A percentile compares a stretch with the other conserved stretches of the same genome.
Evolutionary conservation across 768 basidiomycete genomes (phyloP).

Genomic region (Termitomyces bulborhizus): DNA sequence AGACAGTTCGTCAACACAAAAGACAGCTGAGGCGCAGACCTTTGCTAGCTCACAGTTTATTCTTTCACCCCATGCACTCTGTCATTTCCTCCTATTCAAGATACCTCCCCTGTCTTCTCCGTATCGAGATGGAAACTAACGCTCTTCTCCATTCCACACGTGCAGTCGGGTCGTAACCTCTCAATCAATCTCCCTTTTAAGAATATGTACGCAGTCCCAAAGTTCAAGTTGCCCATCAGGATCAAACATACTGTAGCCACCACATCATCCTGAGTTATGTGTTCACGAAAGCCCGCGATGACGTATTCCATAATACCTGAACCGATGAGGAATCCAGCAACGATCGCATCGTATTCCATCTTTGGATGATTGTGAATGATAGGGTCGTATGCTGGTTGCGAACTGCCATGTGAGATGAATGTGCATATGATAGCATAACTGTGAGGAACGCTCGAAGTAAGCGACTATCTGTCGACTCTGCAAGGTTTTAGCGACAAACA

Average conservation of each 20-base stretch:
- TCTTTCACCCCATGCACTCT: background rate
- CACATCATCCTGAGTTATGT: background rate
- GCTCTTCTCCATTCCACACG: background rate
- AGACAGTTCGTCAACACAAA: background rate
- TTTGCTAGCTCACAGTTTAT: background rate
- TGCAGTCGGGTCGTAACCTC: background rate
- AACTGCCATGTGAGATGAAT: background rate
- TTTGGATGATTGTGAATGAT: background rate
- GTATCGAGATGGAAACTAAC: background rate
- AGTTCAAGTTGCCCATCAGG: conserved; percentile 3
- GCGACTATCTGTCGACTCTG: background rate
- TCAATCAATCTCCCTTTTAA: conserved; percentile 7
- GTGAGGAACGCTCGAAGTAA: background rate
- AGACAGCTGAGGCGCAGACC: background rate
- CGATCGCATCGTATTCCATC: conserved; percentile 6
- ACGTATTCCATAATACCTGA: conserved; percentile 11
- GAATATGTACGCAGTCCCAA: conserved; percentile 11
- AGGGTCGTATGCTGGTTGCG: background rate
- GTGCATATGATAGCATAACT: conserved; percentile 12
- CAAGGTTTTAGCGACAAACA: conserved; percentile 1
- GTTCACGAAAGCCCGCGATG: conserved; percentile 5
- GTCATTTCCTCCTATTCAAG: background rate
- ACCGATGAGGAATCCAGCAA: conserved; percentile 11
- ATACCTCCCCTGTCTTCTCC: background rate
- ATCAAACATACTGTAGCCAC: conserved; percentile 4